A percentile compares a stretch with the other conserved stretches of the same genome.
Conservation (phyloP, 768 basidiomycete genomes). For the Hericium alpestre region DNA sequence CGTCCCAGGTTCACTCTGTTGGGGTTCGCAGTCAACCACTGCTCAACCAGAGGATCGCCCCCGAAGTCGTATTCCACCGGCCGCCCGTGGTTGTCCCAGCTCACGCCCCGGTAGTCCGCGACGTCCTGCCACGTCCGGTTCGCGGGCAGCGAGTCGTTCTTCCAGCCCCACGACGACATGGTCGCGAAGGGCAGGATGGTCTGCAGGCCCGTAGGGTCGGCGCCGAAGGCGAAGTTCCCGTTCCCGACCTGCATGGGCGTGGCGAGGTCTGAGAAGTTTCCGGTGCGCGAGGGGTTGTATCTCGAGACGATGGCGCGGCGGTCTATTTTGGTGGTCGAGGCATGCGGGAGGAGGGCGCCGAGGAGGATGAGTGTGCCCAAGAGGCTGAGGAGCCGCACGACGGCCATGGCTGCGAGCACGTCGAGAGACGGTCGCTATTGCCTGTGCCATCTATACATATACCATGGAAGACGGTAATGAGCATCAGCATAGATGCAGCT, state of each 20-base stretch:
- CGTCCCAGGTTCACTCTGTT: constrained; percentile 47
- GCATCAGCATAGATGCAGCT: no score
- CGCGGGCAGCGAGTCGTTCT: constrained; percentile 43
- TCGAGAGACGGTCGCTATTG: no score
- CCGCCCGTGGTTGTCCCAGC: constrained; percentile 40
- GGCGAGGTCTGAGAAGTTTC: constrained; percentile 22
- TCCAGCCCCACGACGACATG: constrained; percentile 53
- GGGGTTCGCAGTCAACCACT: constrained; percentile 49
- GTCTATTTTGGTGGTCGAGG: background rate
- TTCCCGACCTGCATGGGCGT: constrained; percentile 55
- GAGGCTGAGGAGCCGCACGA: background rate
- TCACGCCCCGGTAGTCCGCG: constrained; percentile 36
- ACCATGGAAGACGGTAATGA: no score
- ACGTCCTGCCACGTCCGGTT: constrained; percentile 33
- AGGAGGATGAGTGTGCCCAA: background rate
- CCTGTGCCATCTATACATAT: no score
- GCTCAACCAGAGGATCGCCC: constrained; percentile 32
- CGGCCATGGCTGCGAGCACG: no score
- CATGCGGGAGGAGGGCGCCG: background rate
- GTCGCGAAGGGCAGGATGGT: constrained; percentile 45
- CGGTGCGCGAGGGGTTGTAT: background rate
- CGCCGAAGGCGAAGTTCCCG: constrained; percentile 52
- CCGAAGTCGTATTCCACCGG: constrained; percentile 43
- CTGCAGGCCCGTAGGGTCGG: constrained; percentile 48
- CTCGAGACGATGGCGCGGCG: background rate